A percentile compares a stretch with the other conserved stretches of the same genome.
Conservation (phyloP, 2,329 filamentous ascomycete species). For the Exophiala phaeomuriformis region DNA sequence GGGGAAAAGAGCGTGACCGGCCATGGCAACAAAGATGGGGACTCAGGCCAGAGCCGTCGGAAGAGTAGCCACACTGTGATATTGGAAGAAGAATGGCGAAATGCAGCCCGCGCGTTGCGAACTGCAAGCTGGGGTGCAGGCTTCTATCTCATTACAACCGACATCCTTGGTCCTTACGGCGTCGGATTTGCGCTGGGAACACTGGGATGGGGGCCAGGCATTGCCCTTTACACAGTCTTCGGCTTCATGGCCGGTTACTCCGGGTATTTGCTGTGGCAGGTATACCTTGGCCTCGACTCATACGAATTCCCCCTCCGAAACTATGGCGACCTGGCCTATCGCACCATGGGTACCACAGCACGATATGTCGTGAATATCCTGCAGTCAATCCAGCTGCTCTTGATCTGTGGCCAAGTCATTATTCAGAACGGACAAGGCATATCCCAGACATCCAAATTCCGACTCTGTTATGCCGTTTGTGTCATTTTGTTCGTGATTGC, state of each 20-base stretch:
- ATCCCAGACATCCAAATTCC: constrained; percentile 24
- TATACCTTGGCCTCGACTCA: constrained; percentile 43
- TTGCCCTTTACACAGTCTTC: constrained; percentile 44
- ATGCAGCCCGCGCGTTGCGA: constrained; percentile 41
- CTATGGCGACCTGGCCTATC: constrained; percentile 46
- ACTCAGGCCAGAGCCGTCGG: not conserved
- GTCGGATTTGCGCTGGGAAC: constrained; percentile 32
- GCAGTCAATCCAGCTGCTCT: constrained; percentile 41
- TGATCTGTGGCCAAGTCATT: constrained; percentile 30
- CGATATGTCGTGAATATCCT: constrained; percentile 45
- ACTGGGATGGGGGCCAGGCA: constrained; percentile 40
- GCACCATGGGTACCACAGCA: constrained; percentile 40
- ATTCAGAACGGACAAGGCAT: constrained; percentile 22
- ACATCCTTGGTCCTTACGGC: constrained; percentile 42
- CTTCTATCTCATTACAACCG: constrained; percentile 47
- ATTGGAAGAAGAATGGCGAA: constrained; percentile 38
- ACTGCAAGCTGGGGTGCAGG: constrained; percentile 42
- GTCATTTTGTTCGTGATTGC: constrained; percentile 27
- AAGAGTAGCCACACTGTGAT: constrained; percentile 5
- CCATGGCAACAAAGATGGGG: not conserved
- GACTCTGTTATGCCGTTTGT: constrained; percentile 27
- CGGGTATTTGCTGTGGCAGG: constrained; percentile 43
- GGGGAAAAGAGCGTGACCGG: not conserved
- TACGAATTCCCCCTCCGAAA: constrained; percentile 42
- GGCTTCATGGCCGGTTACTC: constrained; percentile 39